Base-by-base conservation (phyloP, 2,329 filamentous ascomycete genomes). In the Paraconiothyrium sp. region DNA sequence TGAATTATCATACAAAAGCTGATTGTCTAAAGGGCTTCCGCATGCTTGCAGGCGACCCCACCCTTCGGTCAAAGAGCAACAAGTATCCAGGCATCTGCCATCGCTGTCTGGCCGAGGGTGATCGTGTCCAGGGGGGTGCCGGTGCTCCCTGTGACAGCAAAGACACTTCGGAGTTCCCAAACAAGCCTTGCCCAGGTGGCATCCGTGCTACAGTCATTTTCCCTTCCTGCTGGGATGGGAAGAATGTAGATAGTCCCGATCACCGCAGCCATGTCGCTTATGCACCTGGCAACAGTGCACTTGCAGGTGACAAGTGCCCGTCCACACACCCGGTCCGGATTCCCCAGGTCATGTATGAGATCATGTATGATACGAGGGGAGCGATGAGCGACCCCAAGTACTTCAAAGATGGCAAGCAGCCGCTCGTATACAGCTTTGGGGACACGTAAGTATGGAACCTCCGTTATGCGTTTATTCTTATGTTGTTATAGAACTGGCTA, bases 101-200 rank as follows among this genome's bases (percentile, higher is more conserved):
- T 48, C 63, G 68, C 49, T 71, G 65, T 30, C 67, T 68, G 34
- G 58, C 59, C 5, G 64, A 68, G 34, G 64, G 63, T 22, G 68
- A 71, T 46, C 64, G 66, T 7, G 65, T 71, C 27, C 52, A 52
- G 50, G 68, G 68, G 22, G 68, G 63, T 16, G 62, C 51, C 22
- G 68, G 68, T 14, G 70, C 71, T 4, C 71, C 72, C 1, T 72
- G 72, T 57, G 66, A 67, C 52, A 20, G 37, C n/a, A 70, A 68
- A 14, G 72, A 74, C 59, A 70, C 66, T 14, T 58, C 61, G 8
- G 66, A 72, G 79, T 86, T 52, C 80, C 77, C 75, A 78, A 84
- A 66, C 92, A 97, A 79, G 60, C 88, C 93, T 77, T 97, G 94
- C 80, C 80, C 82, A 14, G 86, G 94, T 70, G 94, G 94, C 57